Evolutionary conservation across 495 filamentous ascomycete species (phyloP).

Genomic region (Penicillium crystallinum): DNA sequence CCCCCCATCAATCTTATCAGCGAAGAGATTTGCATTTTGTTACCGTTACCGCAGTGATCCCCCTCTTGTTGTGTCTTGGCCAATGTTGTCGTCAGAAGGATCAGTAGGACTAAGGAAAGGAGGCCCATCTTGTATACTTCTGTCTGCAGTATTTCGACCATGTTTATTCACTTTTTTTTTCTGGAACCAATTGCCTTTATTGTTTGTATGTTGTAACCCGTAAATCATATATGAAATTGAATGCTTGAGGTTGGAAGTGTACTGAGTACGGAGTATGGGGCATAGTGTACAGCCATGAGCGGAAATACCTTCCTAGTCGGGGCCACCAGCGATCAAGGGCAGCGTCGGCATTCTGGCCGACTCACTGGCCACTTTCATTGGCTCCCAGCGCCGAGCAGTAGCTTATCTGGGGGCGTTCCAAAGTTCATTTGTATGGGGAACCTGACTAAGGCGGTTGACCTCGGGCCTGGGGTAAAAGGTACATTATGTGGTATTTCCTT

Average conservation of each 20-base stretch:
- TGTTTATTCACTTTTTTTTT: conserved; percentile 1
- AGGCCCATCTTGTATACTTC: conserved; percentile 7
- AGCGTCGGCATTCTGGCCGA: conserved; percentile 12
- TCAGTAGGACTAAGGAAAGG: neutral
- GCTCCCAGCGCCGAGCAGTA: conserved; percentile 12
- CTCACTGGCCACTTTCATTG: conserved; percentile 5
- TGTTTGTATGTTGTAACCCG: no score
- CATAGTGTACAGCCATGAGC: no score
- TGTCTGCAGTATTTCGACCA: neutral
- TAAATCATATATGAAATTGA: no score
- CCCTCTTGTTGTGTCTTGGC: conserved; percentile 2
- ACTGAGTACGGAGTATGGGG: no score
- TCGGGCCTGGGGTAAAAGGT: conserved; percentile 23
- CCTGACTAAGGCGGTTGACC: conserved; percentile 21
- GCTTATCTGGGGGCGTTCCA: conserved; percentile 16
- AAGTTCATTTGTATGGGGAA: conserved; percentile 10
- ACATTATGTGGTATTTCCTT: conserved; percentile 4
- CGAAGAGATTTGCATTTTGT: conserved; percentile 6
- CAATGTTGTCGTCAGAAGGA: neutral
- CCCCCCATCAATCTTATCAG: neutral
- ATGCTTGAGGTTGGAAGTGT: no score
- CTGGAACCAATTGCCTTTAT: neutral
- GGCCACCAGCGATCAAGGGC: neutral
- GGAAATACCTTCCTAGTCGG: neutral
- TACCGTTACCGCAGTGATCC: conserved; percentile 8